phyloP scores from a whole-genome alignment of 2,329 filamentous ascomycete genomes.

The Sclerotinia trifoliorum region DNA sequence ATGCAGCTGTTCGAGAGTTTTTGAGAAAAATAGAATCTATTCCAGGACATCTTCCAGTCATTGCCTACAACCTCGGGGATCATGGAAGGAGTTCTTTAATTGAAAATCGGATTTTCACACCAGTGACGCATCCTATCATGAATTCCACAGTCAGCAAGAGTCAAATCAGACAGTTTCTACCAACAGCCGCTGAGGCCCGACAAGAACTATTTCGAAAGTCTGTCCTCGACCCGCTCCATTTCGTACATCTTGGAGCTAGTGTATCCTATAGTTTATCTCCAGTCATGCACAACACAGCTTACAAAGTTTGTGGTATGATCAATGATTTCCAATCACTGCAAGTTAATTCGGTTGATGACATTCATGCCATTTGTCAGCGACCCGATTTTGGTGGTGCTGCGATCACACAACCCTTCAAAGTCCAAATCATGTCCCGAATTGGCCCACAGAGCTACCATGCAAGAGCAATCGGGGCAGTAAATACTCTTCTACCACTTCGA shows the following conservation, averaged over 20 bases:
- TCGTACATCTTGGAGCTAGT: conserved; percentile 72
- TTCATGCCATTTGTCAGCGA: conserved; percentile 64
- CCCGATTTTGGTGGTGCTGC: conserved; percentile 70
- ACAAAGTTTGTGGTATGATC: conserved; percentile 64
- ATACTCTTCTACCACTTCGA: conserved; percentile 71
- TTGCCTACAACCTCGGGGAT: conserved; percentile 56
- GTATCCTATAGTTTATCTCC: conserved; percentile 72
- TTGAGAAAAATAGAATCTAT: conserved; percentile 34
- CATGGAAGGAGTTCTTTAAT: conserved; percentile 54
- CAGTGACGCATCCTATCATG: conserved; percentile 55
- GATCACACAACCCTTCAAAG: conserved; percentile 71
- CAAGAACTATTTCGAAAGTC: conserved; percentile 65
- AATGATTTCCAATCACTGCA: conserved; percentile 67
- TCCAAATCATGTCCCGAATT: conserved; percentile 64
- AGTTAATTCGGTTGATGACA: conserved; percentile 58
- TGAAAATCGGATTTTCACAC: conserved; percentile 56
- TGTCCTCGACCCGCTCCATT: conserved; percentile 65
- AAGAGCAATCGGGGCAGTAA: conserved; percentile 71
- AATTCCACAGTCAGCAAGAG: conserved; percentile 50
- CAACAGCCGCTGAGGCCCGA: conserved; percentile 62
- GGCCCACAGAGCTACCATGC: conserved; percentile 70
- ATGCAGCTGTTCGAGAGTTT: conserved; percentile 42
- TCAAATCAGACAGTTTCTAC: conserved; percentile 36
- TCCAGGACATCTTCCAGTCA: conserved; percentile 41
- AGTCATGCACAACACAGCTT: conserved; percentile 73